Evolutionary conservation across 2,329 filamentous ascomycete species (phyloP), one percentile per base, ranked within the genome.

Genomic region (Xylaria sp.): DNA sequence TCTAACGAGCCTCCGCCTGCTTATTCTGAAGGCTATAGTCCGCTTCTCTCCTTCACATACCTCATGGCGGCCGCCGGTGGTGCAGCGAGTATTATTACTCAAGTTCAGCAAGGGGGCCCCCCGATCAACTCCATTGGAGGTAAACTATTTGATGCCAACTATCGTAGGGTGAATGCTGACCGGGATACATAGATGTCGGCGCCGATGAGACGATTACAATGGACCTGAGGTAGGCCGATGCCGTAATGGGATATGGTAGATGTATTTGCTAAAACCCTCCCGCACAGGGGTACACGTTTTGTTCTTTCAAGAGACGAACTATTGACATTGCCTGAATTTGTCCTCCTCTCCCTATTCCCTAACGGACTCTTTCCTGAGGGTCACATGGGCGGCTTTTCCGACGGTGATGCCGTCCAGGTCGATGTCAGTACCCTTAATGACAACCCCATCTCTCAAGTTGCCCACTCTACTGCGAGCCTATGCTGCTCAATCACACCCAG

Each of bases 311-410:
- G 95, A 74, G 95, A 99, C 74, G 95, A 99, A 78, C 85, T 99
- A 54, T 82, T 99, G 66, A 99, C 95, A 9, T 84, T 99, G 49
- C 95, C 95, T 54, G 95, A 99, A 80, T 99, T 99, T 73, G 95
- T 99, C 46, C 85, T 99, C 44, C 83, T 99, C 40, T 99, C 95
- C n/a, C 84, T 99, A 40, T 99, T 99, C 72, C 95, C 95, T 38
- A 99, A 99, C 75, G 95, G 95, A n/a, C 85, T 99, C 23, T 93
- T 99, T 65, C 95, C 95, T 4, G 95, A 99, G 76, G 93, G 94
- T 15, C 94, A 98, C 73, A 91, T 96, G 87, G 95, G 92, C 73
- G 90, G 91, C 54, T 96, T 94, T 76, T 87, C 93, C 66, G 95
- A 98, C 71, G 91, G 91, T 68, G 94, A 98, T 76, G 91, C 96